Conservation (phyloP, 345 rosid genomes). For the Sisymbrium irio region DNA sequence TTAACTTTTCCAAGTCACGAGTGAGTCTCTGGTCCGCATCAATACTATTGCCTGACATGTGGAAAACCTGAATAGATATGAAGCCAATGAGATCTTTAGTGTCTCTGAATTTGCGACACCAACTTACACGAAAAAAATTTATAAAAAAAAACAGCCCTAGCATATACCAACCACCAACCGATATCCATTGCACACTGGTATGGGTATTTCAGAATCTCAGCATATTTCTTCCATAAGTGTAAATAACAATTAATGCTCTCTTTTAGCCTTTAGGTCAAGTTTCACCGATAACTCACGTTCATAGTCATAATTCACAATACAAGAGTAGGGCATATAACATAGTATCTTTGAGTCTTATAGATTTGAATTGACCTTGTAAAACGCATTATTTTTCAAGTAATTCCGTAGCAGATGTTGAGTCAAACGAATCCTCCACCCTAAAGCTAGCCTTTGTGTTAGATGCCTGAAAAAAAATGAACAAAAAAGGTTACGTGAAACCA, state of each 20-base stretch:
- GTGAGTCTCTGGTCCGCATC: constrained; percentile 99
- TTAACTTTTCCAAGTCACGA: constrained; percentile 85
- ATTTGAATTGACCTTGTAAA: constrained; percentile 74
- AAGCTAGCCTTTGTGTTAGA: constrained; percentile 77
- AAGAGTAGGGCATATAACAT: background rate
- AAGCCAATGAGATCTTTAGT: constrained; percentile 13
- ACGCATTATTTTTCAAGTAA: constrained; percentile 88
- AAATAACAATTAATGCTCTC: constrained; percentile 6
- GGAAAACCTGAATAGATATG: constrained; percentile 59
- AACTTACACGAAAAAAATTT: constrained; percentile 1
- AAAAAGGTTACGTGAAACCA: constrained; percentile 11
- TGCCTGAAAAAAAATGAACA: constrained; percentile 48
- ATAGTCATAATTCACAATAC: constrained; percentile 8
- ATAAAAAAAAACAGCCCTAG: constrained; percentile 9
- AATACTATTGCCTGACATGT: constrained; percentile 77
- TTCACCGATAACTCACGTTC: background rate
- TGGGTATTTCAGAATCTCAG: background rate
- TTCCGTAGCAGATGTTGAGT: constrained; percentile 84
- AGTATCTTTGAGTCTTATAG: background rate
- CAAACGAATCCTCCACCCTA: constrained; percentile 94
- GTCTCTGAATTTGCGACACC: constrained; percentile 1
- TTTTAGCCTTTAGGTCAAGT: background rate
- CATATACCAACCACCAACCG: background rate
- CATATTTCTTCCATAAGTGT: background rate
- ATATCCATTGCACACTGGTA: background rate